Percentiles rank a stretch among this genome's conserved stretches.
phyloP scores from a whole-genome alignment of 2,329 filamentous ascomycete species.

The Ceratocystis diversiconidia region DNA sequence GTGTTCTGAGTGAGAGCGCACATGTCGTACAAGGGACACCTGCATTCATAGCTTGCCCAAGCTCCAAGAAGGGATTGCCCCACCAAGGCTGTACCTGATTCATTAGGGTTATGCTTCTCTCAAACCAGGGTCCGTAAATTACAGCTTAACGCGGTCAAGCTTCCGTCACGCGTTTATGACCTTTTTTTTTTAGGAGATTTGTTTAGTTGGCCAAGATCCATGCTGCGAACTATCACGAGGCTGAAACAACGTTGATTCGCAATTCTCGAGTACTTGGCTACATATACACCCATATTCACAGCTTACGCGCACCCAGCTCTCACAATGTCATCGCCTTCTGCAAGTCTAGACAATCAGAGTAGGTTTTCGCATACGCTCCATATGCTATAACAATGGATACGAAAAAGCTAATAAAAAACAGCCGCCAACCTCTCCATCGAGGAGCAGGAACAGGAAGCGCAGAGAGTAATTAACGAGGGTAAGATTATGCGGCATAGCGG shows the following conservation, averaged over 20 bases:
- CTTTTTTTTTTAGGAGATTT: neutral
- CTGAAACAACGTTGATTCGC: neutral
- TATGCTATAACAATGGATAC: neutral
- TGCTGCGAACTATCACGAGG: neutral
- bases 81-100: neutral
- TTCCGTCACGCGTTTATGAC: neutral
- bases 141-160: slow-evolving; percentile 1
- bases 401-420: slow-evolving; percentile 18
- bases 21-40: neutral
- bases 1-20: neutral
- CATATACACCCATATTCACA: neutral
- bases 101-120: neutral
- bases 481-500: slow-evolving; percentile 19
- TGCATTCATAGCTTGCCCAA: neutral
- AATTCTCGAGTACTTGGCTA: neutral
- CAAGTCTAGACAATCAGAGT: slow-evolving; percentile 16
- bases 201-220: neutral
- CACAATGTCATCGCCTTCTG: slow-evolving; percentile 9
- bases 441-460: slow-evolving; percentile 57
- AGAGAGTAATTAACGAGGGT: slow-evolving; percentile 92
- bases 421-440: slow-evolving; percentile 33
- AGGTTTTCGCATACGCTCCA: neutral
- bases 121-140: neutral
- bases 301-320: neutral
- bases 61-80: neutral